A percentile compares a stretch with the other conserved stretches of the same genome.
phyloP scores from a whole-genome alignment of 1,284 basidiomycete species.

The Sanghuangporus baumii region DNA sequence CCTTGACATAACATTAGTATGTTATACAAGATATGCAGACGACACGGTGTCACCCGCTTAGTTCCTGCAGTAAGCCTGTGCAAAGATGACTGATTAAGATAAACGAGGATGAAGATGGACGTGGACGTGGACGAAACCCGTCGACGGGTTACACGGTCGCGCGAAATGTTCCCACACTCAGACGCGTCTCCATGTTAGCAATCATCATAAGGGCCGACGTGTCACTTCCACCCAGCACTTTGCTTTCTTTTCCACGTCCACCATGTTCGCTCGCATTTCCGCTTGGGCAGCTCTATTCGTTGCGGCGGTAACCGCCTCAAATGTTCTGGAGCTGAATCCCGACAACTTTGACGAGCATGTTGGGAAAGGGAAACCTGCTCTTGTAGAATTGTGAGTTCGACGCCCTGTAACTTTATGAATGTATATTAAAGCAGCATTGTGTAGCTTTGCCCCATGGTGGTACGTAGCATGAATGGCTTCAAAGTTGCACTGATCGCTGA shows the following conservation, averaged over 20 bases:
- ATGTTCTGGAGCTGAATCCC: conserved; percentile 73
- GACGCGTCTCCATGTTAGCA: neutral
- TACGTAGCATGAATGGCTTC: conserved; percentile 34
- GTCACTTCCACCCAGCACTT: neutral
- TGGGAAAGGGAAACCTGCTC: conserved; percentile 74
- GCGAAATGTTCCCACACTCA: conserved; percentile 3
- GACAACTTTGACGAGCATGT: conserved; percentile 73
- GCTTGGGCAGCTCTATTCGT: conserved; percentile 53
- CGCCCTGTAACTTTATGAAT: neutral
- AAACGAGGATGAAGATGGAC: neutral
- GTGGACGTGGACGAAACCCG: neutral
- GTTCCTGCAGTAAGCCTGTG: too few relatives aligned
- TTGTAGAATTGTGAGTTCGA: conserved; percentile 79
- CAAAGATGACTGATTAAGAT: neutral
- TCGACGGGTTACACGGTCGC: neutral
- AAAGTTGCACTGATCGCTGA: neutral
- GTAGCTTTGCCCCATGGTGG: conserved; percentile 82
- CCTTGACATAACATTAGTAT: too few relatives aligned
- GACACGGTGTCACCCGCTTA: too few relatives aligned
- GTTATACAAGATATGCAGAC: too few relatives aligned
- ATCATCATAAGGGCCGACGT: neutral
- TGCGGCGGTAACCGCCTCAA: conserved; percentile 60
- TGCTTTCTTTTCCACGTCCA: conserved; percentile 18
- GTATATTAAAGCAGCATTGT: neutral
- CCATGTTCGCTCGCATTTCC: conserved; percentile 59